These are phyloP conservation scores for Suhomyces pyralidae DNA, from an alignment of 805 yeast genomes.

Conservation along the genomic window DNA sequence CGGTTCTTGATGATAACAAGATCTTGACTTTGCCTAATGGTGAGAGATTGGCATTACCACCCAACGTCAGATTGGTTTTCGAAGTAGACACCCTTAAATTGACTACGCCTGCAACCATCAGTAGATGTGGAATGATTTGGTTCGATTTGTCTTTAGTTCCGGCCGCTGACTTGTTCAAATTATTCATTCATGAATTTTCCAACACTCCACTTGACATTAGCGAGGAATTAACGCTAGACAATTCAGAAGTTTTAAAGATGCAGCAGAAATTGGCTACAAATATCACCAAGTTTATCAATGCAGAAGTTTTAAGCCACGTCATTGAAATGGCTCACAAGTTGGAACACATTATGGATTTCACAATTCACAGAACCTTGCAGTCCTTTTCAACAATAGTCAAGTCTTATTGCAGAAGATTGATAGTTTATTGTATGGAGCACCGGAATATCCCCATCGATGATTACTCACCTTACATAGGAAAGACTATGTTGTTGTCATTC, in stretches of 20 bases:
- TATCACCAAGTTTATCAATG: slow-evolving; percentile 1
- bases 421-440: slow-evolving; percentile 8
- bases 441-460: slow-evolving; percentile 20
- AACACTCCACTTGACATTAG: slow-evolving; percentile 6
- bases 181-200: slow-evolving; percentile 16
- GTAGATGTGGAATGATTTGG: slow-evolving; percentile 90
- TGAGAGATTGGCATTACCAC: slow-evolving; percentile 70
- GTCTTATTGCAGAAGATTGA: slow-evolving; percentile 28
- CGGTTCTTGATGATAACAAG: slow-evolving; percentile 86
- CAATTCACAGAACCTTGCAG: slow-evolving; percentile 31
- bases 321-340: slow-evolving; percentile 20
- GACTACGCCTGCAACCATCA: slow-evolving; percentile 89
- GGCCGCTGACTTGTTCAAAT: slow-evolving; percentile 13
- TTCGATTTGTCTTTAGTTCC: slow-evolving; percentile 40
- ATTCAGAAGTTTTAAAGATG: slow-evolving; percentile 5
- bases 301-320: background rate
- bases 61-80: slow-evolving; percentile 63
- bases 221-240: slow-evolving; percentile 7
- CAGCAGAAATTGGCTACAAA: slow-evolving; percentile 16
- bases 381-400: slow-evolving; percentile 41
- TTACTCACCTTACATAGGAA: slow-evolving; percentile 24
- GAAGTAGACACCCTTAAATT: slow-evolving; percentile 65
- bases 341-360: slow-evolving; percentile 53
- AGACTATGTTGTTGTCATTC: slow-evolving; percentile 36
- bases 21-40: slow-evolving; percentile 84